Percentiles rank a stretch among this genome's conserved stretches.
phyloP scores from a whole-genome alignment of 2,329 filamentous ascomycete species.

The Zasmidium citrigriseum region DNA sequence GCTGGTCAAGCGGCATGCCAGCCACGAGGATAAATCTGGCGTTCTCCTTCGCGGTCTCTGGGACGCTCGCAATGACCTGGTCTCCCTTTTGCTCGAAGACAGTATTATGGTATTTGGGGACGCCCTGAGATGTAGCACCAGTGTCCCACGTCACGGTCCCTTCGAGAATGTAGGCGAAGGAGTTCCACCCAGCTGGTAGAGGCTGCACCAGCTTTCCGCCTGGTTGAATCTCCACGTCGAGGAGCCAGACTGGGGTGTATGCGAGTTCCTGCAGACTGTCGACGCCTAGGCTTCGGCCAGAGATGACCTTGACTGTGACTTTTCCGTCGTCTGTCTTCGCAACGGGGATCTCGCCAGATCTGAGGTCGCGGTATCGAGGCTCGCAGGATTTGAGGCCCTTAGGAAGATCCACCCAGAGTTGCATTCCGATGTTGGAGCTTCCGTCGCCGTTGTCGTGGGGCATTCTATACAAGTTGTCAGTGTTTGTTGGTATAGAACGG shows the following conservation, averaged over 20 bases:
- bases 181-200: conserved; percentile 80
- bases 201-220: conserved; percentile 76
- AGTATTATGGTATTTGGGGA: conserved; percentile 80
- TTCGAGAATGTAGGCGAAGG: conserved; percentile 82
- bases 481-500: neutral
- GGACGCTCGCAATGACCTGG: conserved; percentile 69
- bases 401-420: conserved; percentile 94
- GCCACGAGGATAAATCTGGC: conserved; percentile 71
- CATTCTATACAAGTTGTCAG: conserved; percentile 54
- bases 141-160: conserved; percentile 67
- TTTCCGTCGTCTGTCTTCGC: conserved; percentile 71
- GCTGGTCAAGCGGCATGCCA: conserved; percentile 76
- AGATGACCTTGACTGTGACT: conserved; percentile 86
- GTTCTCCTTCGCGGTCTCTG: conserved; percentile 61
- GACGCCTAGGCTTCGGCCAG: conserved; percentile 77
- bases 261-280: conserved; percentile 88
- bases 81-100: conserved; percentile 84
- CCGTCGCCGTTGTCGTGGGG: conserved; percentile 76
- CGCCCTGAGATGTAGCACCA: conserved; percentile 50
- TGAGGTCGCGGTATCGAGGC: conserved; percentile 85
- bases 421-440: conserved; percentile 78
- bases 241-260: conserved; percentile 95
- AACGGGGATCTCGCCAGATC: conserved; percentile 74
- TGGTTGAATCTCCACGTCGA: conserved; percentile 78
- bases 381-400: conserved; percentile 81